A percentile compares a stretch with the other conserved stretches of the same genome.
Conservation (phyloP, 139 green algal species). For the Chlamydomonas schloesseri region DNA sequence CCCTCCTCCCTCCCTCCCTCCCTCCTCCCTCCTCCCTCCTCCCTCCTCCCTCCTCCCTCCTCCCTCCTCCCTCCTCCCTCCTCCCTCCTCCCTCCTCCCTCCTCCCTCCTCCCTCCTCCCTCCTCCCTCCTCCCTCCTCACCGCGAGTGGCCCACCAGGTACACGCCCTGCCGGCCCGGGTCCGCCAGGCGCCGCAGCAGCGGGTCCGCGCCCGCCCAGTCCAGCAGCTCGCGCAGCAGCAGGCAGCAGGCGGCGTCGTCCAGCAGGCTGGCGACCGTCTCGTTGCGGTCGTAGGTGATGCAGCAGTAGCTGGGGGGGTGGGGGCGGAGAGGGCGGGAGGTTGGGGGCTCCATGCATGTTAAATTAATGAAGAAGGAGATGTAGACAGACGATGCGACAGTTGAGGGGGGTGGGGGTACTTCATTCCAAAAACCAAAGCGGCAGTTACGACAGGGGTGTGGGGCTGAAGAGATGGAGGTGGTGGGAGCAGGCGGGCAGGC, state of each 20-base stretch:
- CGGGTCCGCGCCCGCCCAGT: conserved; percentile 75
- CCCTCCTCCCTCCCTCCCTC: no score
- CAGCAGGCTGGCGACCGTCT: conserved; percentile 73
- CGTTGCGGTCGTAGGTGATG: conserved; percentile 36
- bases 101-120: background rate
- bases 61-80: no score
- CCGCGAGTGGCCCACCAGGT: conserved; percentile 72
- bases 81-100: background rate
- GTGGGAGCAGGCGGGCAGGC: no score
- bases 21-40: no score
- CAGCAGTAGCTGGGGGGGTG: background rate
- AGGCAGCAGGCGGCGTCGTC: conserved; percentile 78
- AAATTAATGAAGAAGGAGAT: no score
- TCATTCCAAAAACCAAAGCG: no score
- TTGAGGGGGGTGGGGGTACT: no score
- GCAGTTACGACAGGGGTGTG: background rate
- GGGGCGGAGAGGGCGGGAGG: background rate
- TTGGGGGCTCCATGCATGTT: no score
- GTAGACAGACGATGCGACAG: no score
- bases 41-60: no score
- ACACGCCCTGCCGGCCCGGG: conserved; percentile 47
- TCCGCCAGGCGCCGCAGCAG: conserved; percentile 71
- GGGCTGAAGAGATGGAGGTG: background rate
- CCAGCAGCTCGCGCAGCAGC: conserved; percentile 76
- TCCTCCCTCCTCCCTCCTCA: background rate